Evolutionary conservation across 768 basidiomycete genomes (phyloP).

Genomic region (Boletus rex-veris): DNA sequence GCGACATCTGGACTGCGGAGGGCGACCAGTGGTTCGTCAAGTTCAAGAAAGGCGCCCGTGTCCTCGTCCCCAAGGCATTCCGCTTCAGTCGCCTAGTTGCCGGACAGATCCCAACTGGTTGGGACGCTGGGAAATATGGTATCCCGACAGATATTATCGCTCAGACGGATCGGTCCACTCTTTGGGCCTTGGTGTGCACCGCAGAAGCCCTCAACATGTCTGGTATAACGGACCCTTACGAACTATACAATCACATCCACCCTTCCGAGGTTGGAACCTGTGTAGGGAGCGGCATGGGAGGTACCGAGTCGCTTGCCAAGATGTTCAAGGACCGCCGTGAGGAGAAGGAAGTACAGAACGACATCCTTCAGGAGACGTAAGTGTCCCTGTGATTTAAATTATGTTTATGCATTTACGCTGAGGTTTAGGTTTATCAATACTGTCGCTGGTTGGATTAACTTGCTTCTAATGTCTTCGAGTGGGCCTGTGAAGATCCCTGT

Average conservation of each 20-base stretch:
- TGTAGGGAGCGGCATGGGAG: constrained; percentile 97
- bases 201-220: constrained; percentile 96
- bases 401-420: constrained; percentile 5
- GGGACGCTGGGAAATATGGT: constrained; percentile 94
- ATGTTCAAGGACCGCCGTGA: constrained; percentile 99
- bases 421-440: constrained; percentile 91
- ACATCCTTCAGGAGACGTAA: constrained; percentile 96
- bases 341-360: constrained; percentile 97
- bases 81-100: constrained; percentile 92
- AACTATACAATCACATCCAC: constrained; percentile 94
- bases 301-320: constrained; percentile 80
- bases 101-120: constrained; percentile 95
- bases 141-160: constrained; percentile 95
- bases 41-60: constrained; percentile 95
- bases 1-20: constrained; percentile 89
- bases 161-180: constrained; percentile 87
- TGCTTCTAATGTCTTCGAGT: constrained; percentile 90
- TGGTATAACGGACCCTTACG: constrained; percentile 97
- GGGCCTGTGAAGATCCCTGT: constrained; percentile 99
- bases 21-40: constrained; percentile 97
- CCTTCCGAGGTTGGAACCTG: constrained; percentile 94
- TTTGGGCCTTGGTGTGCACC: constrained; percentile 93
- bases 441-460: constrained; percentile 96
- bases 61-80: constrained; percentile 93
- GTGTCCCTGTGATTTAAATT: constrained; percentile 22